These are phyloP conservation scores for Plasmodium yoelii DNA, from an alignment of 169 alveolate genomes.

Conservation along the genomic window DNA sequence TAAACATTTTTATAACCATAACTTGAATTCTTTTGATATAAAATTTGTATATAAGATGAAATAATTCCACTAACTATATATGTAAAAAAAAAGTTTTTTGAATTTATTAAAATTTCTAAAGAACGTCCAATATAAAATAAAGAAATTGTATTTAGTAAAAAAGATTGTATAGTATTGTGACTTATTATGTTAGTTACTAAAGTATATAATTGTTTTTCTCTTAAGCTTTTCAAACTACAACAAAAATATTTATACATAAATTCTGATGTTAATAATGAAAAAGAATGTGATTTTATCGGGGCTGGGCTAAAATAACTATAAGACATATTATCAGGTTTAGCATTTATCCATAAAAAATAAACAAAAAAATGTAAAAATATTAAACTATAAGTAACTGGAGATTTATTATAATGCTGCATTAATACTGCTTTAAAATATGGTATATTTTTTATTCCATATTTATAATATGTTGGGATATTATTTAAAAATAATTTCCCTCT, in stretches of 20 bases:
- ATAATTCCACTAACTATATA: constrained; percentile 52
- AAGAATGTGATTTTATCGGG: neutral
- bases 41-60: constrained; percentile 41
- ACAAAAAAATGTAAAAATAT: constrained; percentile 37
- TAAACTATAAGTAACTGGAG: constrained; percentile 49
- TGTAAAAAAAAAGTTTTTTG: constrained; percentile 30
- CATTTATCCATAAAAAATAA: constrained; percentile 33
- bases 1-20: constrained; percentile 18
- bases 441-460: neutral
- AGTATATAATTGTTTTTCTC: constrained; percentile 37
- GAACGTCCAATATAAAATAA: constrained; percentile 49
- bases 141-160: constrained; percentile 52
- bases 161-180: constrained; percentile 56
- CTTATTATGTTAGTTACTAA: constrained; percentile 45
- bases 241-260: constrained; percentile 47
- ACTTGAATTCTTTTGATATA: constrained; percentile 27
- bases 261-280: constrained; percentile 1
- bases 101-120: constrained; percentile 18
- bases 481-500: neutral
- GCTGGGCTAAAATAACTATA: neutral
- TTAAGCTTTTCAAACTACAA: constrained; percentile 33
- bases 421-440: constrained; percentile 17
- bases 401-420: constrained; percentile 3
- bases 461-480: neutral
- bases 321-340: constrained; percentile 20